Conservation (phyloP, 2,329 filamentous ascomycete genomes). For the Fusarium transvaalense region DNA sequence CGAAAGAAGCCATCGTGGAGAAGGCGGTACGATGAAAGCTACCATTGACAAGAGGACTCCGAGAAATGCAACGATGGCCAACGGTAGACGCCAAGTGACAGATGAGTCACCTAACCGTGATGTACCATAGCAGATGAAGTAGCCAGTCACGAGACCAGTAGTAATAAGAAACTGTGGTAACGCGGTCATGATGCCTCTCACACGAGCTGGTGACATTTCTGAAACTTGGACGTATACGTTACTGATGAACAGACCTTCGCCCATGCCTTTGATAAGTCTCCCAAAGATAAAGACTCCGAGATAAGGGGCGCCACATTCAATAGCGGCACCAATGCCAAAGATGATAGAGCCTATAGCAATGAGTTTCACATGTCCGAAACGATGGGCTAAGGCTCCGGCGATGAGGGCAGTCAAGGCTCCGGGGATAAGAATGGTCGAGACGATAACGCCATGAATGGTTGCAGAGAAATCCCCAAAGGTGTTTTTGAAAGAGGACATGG, state of each 20-base stretch:
- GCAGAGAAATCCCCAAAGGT: slow-evolving; percentile 66
- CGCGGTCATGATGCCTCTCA: slow-evolving; percentile 65
- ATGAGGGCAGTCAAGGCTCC: slow-evolving; percentile 71
- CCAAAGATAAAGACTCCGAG: slow-evolving; percentile 68
- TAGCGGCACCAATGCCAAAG: slow-evolving; percentile 64
- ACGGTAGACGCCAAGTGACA: slow-evolving; percentile 68
- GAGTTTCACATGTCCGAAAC: slow-evolving; percentile 64
- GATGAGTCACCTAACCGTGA: slow-evolving; percentile 57
- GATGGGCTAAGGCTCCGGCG: slow-evolving; percentile 66
- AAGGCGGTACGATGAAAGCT: slow-evolving; percentile 59
- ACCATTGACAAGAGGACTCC: slow-evolving; percentile 49
- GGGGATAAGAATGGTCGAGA: slow-evolving; percentile 70
- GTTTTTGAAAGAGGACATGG: slow-evolving; percentile 65
- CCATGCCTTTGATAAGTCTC: slow-evolving; percentile 66
- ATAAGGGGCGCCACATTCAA: slow-evolving; percentile 53
- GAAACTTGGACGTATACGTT: slow-evolving; percentile 67
- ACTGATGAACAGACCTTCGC: slow-evolving; percentile 68
- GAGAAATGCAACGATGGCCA: slow-evolving; percentile 56
- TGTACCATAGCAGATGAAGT: slow-evolving; percentile 72
- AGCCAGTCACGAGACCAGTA: slow-evolving; percentile 65
- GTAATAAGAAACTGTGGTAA: slow-evolving; percentile 67
- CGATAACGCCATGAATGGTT: slow-evolving; percentile 68
- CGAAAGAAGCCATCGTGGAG: slow-evolving; percentile 68
- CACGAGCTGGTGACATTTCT: slow-evolving; percentile 67
- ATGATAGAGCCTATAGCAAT: slow-evolving; percentile 66